Evolutionary conservation across 352 stramenopile genomes (phyloP).

Genomic region (Salisapilia sapeloensis): DNA sequence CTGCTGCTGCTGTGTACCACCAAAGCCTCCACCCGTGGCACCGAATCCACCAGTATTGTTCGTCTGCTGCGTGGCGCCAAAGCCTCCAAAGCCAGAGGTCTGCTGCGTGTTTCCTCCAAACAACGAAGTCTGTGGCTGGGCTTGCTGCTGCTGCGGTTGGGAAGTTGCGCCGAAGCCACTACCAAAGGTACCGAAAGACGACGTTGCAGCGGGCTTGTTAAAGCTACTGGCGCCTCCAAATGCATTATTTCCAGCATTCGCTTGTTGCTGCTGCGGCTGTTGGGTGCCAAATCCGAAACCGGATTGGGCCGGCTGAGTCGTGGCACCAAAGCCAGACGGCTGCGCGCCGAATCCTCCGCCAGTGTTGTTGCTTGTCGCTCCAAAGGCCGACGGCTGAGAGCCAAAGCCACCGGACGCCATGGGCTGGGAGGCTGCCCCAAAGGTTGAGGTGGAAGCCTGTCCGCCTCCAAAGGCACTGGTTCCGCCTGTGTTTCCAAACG

Average conservation of each 20-base stretch:
- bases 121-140: too few relatives aligned
- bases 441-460: not conserved
- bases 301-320: slow-evolving; percentile 11
- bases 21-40: slow-evolving; percentile 17
- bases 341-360: slow-evolving; percentile 18
- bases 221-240: too few relatives aligned
- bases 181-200: too few relatives aligned
- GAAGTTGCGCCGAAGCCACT: not conserved
- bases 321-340: slow-evolving; percentile 19
- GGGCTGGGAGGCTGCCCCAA: not conserved
- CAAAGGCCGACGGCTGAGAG: slow-evolving; percentile 13
- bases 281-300: slow-evolving; percentile 5
- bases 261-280: slow-evolving; percentile 1
- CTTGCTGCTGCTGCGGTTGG: slow-evolving; percentile 1
- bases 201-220: too few relatives aligned
- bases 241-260: too few relatives aligned
- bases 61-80: too few relatives aligned
- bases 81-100: slow-evolving; percentile 27
- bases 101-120: slow-evolving; percentile 20
- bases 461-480: slow-evolving; percentile 3
- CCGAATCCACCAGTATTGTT: slow-evolving; percentile 12
- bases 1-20: slow-evolving; percentile 3
- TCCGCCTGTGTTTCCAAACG: slow-evolving; percentile 18
- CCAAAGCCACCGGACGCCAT: not conserved
- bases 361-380: slow-evolving; percentile 8